phyloP scores from a whole-genome alignment of 2,329 filamentous ascomycete genomes.

The Botrytis fabae region DNA sequence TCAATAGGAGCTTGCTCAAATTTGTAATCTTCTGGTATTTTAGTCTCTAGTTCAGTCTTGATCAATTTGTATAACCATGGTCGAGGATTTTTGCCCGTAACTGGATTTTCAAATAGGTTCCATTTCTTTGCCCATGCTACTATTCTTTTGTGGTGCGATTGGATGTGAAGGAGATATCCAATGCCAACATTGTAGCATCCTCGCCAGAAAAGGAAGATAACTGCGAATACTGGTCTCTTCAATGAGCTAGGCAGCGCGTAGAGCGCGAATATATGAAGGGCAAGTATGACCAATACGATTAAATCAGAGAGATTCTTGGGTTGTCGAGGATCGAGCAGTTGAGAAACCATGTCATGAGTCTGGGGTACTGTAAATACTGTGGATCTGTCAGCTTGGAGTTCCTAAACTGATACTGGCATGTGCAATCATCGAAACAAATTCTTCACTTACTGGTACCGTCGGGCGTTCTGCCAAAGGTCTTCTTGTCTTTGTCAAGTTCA shows the following conservation, averaged over 20 bases:
- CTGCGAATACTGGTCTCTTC: slow-evolving; percentile 76
- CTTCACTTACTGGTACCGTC: slow-evolving; percentile 76
- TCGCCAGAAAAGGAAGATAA: slow-evolving; percentile 89
- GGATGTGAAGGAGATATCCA: slow-evolving; percentile 81
- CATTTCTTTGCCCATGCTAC: slow-evolving; percentile 85
- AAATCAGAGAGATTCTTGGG: slow-evolving; percentile 92
- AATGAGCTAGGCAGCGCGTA: slow-evolving; percentile 69
- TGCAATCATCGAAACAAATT: neutral
- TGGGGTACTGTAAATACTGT: slow-evolving; percentile 92
- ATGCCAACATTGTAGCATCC: slow-evolving; percentile 92
- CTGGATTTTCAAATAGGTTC: slow-evolving; percentile 81
- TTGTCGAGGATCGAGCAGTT: slow-evolving; percentile 89
- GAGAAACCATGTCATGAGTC: slow-evolving; percentile 98
- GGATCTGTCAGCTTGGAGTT: neutral
- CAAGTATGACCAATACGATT: slow-evolving; percentile 76
- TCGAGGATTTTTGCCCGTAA: slow-evolving; percentile 77
- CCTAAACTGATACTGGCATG: neutral
- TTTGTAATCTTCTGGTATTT: slow-evolving; percentile 89
- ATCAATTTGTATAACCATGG: slow-evolving; percentile 81
- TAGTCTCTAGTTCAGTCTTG: slow-evolving; percentile 88
- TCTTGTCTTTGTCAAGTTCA: slow-evolving; percentile 55
- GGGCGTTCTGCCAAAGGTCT: slow-evolving; percentile 88
- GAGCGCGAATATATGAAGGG: slow-evolving; percentile 69
- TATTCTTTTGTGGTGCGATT: slow-evolving; percentile 85
- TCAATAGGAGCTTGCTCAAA: slow-evolving; percentile 93